phyloP scores from a whole-genome alignment of 352 stramenopile species.

The Globisporangium heterothallicum region DNA sequence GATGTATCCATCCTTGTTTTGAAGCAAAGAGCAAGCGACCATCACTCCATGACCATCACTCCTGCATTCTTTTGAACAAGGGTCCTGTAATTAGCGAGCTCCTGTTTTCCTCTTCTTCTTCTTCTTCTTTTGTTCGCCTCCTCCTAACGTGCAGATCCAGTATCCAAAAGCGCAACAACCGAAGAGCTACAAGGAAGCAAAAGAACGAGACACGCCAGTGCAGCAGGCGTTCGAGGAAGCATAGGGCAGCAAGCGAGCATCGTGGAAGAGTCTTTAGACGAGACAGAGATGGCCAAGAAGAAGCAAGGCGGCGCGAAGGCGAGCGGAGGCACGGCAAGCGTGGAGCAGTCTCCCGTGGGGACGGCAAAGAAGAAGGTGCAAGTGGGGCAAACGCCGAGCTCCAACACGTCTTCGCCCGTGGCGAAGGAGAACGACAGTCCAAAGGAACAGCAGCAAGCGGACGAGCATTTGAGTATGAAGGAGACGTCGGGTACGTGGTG shows the following conservation, averaged over 20 bases:
- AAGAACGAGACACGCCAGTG: neutral
- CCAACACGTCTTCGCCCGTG: conserved; percentile 14
- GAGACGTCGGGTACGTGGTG: conserved; percentile 24
- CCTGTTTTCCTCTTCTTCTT: neutral
- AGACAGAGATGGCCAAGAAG: conserved; percentile 58
- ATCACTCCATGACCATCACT: too few relatives aligned
- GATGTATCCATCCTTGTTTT: neutral
- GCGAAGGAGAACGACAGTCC: conserved; percentile 21
- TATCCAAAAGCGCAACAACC: too few relatives aligned
- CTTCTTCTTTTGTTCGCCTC: too few relatives aligned
- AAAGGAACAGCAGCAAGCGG: conserved; percentile 21
- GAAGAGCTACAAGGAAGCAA: neutral
- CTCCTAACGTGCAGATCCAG: too few relatives aligned
- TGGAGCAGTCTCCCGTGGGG: conserved; percentile 10
- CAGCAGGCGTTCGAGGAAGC: neutral
- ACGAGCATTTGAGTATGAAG: conserved; percentile 23
- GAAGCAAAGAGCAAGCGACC: neutral
- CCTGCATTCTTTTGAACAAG: too few relatives aligned
- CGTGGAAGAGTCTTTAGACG: conserved; percentile 4
- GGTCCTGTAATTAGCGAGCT: neutral
- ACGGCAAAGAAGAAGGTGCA: conserved; percentile 9
- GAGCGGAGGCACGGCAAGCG: conserved; percentile 3
- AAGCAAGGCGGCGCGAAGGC: conserved; percentile 26
- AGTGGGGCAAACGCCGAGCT: conserved; percentile 7
- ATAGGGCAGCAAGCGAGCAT: conserved; percentile 35